Evolutionary conservation across 2,329 filamentous ascomycete genomes (phyloP), one percentile per base, ranked within the genome.

Genomic region (Sporothrix pallida): DNA sequence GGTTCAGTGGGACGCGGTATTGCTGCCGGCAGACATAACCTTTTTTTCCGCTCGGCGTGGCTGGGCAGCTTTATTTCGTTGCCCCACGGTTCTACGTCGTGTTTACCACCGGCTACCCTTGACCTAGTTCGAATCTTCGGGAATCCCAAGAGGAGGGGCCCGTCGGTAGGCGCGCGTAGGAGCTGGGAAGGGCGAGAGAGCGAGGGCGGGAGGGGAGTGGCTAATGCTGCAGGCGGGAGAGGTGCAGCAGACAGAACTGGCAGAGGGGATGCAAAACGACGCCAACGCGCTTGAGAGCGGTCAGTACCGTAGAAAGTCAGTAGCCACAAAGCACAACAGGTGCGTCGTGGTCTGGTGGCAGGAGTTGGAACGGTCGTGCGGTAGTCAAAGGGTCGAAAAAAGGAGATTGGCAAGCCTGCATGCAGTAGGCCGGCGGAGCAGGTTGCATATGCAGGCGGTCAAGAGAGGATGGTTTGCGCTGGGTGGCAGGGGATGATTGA

Each of bases 381-480:
- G 52, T 26, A 44, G 44, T 54, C 44, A 65, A 50, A 58, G 37
- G 52, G 31, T 13, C 15, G 8, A 44, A 67, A 44, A 71, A 73
- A 48, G 31, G 67, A 65, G 48, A 73, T 69, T 73, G 67, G 58
- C 72, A 70, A 37, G 46, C 72, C 63, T 73, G 65, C 72, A 70
- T 73, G 54, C 67, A 60, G 67, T 44, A 44, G 54, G 42, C 44
- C 8, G 42, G 52, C 52, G 63, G 62, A 50, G 52, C 69, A 23
- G 20, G 70, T 46, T 65, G 71, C 68, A 67, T 26, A 70, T 72
- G 73, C 71, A 72, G 60, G 75, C 73, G 73, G 75, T 73, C 50
- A 73, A 58, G 70, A 58, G 54, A 62, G 37, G 37, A 54, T 50
- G 62, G 44, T 20, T 37, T 9, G n/a, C 9, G 42, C 58, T 44